Evolutionary conservation across 2,329 filamentous ascomycete genomes (phyloP), one percentile per base, ranked within the genome.

Genomic region (Fusarium nanum): DNA sequence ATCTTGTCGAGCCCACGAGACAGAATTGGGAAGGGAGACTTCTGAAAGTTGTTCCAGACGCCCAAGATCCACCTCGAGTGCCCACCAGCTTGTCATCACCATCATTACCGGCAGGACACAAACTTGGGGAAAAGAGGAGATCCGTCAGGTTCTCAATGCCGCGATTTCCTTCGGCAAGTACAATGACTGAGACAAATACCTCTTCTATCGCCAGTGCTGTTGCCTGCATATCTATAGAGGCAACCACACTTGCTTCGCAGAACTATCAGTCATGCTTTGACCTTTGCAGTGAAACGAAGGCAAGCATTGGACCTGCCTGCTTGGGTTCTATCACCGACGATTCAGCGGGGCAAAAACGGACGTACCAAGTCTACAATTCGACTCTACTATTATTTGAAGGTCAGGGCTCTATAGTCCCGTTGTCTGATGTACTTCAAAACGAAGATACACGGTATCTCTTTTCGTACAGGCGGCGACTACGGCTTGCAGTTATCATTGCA

Each of bases 191-290:
- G 2, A 13, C 11, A 18, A 6, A 5, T 10, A 32, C 28, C 5
- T 32, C 28, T 20, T 32, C 46, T 3, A 32, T 32, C 14, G 7
- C 3, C 7, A 18, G 14, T 11, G 14, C 3, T 3, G 12, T 18
- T 7, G 14, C 14, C 2, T 23, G 27, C 12, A 1, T 32, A 2
- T 32, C 28, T 9, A 2, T 32, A 4, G 14, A 16, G 4, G 12
- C n/a, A 13, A 2, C 9, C 11, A 22, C 4, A 5, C 10, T 1
- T 20, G 0, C n/a, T 7, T 16, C 46, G 18, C 3, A 20, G 22
- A 11, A 4, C 2, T 9, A 22, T 2, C 46, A 49, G 7, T 3
- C 46, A 23, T 32, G 28, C 14, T 7, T 23, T 3, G n/a, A 18
- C 22, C 28, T 49, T 4, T 32, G 46, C 9, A 23, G 20, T 23